Conservation (phyloP, 75 land plant species). For the Cupressus sempervirens region DNA sequence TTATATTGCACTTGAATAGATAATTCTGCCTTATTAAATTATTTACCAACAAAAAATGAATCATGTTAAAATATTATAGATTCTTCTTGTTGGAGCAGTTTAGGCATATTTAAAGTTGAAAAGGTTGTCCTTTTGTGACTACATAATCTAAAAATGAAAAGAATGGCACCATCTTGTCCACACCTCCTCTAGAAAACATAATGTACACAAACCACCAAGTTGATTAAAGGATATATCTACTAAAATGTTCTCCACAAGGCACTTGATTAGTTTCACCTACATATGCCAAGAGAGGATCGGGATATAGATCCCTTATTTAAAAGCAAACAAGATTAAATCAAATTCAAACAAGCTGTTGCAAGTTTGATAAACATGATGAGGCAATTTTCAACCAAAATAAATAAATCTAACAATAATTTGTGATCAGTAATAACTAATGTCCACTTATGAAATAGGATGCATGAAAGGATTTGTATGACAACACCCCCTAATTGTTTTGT, state of each 20-base stretch:
- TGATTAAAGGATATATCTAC: constrained; percentile 98
- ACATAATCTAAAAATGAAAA: neutral
- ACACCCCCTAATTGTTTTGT: no score
- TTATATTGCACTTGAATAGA: constrained; percentile 95
- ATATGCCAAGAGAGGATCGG: constrained; percentile 7
- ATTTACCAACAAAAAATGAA: constrained; percentile 59
- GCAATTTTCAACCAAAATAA: neutral
- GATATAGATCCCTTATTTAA: neutral
- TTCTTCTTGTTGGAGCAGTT: neutral
- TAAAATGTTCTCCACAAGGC: constrained; percentile 93
- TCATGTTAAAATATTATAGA: neutral
- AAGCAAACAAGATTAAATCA: neutral
- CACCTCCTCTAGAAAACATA: constrained; percentile 98
- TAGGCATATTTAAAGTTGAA: neutral
- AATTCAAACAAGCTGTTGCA: neutral
- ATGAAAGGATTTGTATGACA: no score
- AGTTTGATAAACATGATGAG: neutral
- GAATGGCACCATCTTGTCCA: neutral
- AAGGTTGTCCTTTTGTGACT: neutral
- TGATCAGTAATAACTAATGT: no score
- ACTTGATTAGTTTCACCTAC: constrained; percentile 93
- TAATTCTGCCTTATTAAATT: constrained; percentile 74
- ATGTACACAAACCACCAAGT: constrained; percentile 93
- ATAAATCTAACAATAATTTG: neutral
- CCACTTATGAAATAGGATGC: no score